Conservation (phyloP, 176 grass and related monocot species). For the Cymbopogon citratus region DNA sequence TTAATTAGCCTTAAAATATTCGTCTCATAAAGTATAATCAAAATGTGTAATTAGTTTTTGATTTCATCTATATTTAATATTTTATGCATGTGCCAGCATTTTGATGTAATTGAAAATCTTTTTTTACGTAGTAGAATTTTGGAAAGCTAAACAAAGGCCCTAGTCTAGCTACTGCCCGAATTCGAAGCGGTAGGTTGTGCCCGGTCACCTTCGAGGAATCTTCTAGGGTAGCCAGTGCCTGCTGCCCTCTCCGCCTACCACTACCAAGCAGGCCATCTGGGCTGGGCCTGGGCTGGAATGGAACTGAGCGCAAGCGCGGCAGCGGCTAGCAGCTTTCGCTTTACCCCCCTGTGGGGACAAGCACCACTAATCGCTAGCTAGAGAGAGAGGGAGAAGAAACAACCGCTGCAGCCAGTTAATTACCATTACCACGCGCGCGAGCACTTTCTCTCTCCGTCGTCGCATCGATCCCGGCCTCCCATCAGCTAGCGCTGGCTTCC, state of each 20-base stretch:
- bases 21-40: too few relatives aligned
- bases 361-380: neutral
- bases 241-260: neutral
- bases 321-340: slow-evolving; percentile 11
- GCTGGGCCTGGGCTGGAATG: neutral
- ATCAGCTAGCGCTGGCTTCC: neutral
- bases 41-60: too few relatives aligned
- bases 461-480: neutral
- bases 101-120: too few relatives aligned
- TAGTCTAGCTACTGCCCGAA: too few relatives aligned
- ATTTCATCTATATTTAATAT: too few relatives aligned
- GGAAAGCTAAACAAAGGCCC: too few relatives aligned
- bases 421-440: neutral
- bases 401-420: neutral
- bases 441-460: neutral
- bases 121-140: too few relatives aligned
- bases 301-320: neutral
- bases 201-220: slow-evolving; percentile 43
- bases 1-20: too few relatives aligned
- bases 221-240: slow-evolving; percentile 33
- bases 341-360: neutral
- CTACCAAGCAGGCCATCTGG: neutral
- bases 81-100: too few relatives aligned
- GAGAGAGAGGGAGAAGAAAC: neutral
- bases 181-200: neutral